phyloP scores from a whole-genome alignment of 306 rosid species.

The Casuarina glauca region DNA sequence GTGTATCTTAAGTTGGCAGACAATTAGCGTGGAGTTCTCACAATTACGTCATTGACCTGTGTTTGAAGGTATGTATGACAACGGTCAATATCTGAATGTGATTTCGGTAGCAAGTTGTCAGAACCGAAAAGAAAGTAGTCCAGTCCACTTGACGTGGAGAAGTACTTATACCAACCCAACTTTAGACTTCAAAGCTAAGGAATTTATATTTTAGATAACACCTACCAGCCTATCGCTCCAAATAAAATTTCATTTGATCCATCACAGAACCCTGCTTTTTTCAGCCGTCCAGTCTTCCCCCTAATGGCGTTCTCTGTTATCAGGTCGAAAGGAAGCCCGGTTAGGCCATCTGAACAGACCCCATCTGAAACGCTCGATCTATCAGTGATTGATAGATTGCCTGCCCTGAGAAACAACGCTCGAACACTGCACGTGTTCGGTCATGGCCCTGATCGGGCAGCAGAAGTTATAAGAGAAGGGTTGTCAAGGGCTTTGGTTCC shows the following conservation, averaged over 20 bases:
- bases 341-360: constrained; percentile 50
- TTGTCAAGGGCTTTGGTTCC: constrained; percentile 68
- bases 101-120: too few species aligned
- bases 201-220: neutral
- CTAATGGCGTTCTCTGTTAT: constrained; percentile 43
- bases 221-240: neutral
- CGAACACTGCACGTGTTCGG: constrained; percentile 71
- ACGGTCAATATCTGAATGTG: too few species aligned
- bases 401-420: constrained; percentile 58
- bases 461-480: constrained; percentile 50
- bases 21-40: too few species aligned
- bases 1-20: too few species aligned
- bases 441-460: constrained; percentile 44
- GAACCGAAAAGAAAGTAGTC: too few species aligned
- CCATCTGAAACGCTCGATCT: constrained; percentile 48
- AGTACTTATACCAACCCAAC: neutral
- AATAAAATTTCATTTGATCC: neutral
- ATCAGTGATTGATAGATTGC: constrained; percentile 54
- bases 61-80: too few species aligned
- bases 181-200: neutral
- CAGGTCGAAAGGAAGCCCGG: constrained; percentile 40
- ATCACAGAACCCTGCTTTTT: neutral
- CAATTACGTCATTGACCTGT: too few species aligned
- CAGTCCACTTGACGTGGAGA: neutral
- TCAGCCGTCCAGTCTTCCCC: neutral